Base-by-base conservation (phyloP, 2,329 filamentous ascomycete genomes). In the Fusarium camptoceras region DNA sequence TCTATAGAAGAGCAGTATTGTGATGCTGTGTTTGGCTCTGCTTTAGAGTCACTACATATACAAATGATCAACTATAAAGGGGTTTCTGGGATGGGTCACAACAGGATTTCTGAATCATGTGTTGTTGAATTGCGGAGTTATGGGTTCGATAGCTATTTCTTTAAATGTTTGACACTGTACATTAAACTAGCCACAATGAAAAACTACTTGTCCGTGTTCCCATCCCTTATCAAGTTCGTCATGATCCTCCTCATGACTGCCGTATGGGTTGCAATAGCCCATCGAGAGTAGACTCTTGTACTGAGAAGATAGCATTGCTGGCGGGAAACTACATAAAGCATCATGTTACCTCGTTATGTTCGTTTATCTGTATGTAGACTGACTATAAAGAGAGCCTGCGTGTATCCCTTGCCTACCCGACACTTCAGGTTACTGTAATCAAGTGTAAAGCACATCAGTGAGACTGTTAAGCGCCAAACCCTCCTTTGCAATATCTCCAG, bases 401-500 rank as follows among this genome's bases (percentile, higher is more conserved):
- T 39, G 18, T 20, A 14, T 39, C 16, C 18, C 24, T 42, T 25
- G 3, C 12, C 22, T 16, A 42, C 16, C 9, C 12, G 12, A 16
- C 24, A 10, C 18, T n/a, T 1, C 16, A 6, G 11, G 14, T 25
- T 18, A 24, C 18, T 9, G 5, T 10, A 15, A 39, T 46, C 18
- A 86, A 7, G 92, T 94, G 79, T 94, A 94, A 39, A 94, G 80
- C 75, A 90, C 88, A 75, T 92, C 87, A 3, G 92, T 94, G 73
- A 94, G 79, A 27, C 86, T 84, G 81, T 94, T 94, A 69, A 94
- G 81, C 24, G 87, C 85, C 75, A 97, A 74, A 0, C 94, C 94
- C 73, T 94, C 88, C 84, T 94, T 91, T 6, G 94, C 95, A 78
- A 98, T 90, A 78, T 98, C 94, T 75, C 93, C 62, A 22, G 88